phyloP scores from a whole-genome alignment of 2,329 filamentous ascomycete species.

The Colletotrichum sidae region DNA sequence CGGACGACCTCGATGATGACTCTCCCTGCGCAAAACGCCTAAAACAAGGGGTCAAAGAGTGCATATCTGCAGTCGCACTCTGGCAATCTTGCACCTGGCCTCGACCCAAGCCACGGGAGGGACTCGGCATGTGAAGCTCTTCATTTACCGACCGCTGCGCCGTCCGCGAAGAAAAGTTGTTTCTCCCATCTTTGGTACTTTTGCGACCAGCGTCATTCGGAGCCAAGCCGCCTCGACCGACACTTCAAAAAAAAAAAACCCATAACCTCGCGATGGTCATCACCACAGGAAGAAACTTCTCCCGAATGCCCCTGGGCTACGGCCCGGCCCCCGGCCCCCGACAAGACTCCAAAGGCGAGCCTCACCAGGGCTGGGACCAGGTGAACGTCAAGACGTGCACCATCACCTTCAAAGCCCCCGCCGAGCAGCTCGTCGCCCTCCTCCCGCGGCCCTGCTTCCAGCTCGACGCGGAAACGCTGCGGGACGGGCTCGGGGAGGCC shows the following conservation, averaged over 20 bases:
- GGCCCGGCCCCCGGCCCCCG: constrained; percentile 13
- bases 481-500: constrained; percentile 50
- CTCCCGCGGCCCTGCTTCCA: constrained; percentile 63
- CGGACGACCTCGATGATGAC: not conserved
- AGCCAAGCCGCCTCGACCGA: too few relatives aligned
- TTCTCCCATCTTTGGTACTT: not conserved
- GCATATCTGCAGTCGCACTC: not conserved
- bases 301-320: constrained; percentile 24
- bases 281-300: constrained; percentile 14
- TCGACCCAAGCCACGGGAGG: not conserved
- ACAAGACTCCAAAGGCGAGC: constrained; percentile 15
- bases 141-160: not conserved
- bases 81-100: not conserved
- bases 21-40: not conserved
- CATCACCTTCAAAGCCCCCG: constrained; percentile 9
- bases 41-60: constrained; percentile 1
- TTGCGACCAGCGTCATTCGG: not conserved
- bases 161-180: not conserved
- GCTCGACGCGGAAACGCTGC: constrained; percentile 59
- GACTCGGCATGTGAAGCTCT: not conserved
- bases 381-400: constrained; percentile 11
- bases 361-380: constrained; percentile 14
- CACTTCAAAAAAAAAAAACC: not conserved
- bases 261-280: constrained; percentile 14
- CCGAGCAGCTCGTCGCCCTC: constrained; percentile 61